Conservation (phyloP, 2,329 filamentous ascomycete genomes). For the Penicillium sclerotigenum region DNA sequence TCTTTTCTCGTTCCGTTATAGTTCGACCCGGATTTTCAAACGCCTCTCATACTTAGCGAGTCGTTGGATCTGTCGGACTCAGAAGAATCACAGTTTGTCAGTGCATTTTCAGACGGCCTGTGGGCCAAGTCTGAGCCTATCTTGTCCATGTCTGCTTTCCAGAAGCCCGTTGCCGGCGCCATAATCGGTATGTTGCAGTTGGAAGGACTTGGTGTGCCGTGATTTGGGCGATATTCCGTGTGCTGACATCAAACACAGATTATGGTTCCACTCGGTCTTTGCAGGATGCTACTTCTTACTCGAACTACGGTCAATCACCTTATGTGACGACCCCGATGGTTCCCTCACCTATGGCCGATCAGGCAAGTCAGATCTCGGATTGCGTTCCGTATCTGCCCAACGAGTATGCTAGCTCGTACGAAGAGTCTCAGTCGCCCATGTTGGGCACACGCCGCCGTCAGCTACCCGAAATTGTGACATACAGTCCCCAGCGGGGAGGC, state of each 20-base stretch:
- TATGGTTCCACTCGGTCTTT: slow-evolving; percentile 39
- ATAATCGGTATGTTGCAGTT: slow-evolving; percentile 69
- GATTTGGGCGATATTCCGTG: slow-evolving; percentile 8
- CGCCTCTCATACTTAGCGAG: slow-evolving; percentile 48
- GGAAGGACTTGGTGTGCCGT: not conserved
- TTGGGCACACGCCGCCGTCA: slow-evolving; percentile 60
- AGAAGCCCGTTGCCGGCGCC: slow-evolving; percentile 70
- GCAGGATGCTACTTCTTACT: slow-evolving; percentile 43
- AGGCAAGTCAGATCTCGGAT: slow-evolving; percentile 41
- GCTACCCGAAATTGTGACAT: slow-evolving; percentile 64
- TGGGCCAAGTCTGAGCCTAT: slow-evolving; percentile 59
- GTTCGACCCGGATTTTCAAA: slow-evolving; percentile 46
- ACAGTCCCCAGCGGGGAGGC: slow-evolving; percentile 64
- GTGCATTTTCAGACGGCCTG: slow-evolving; percentile 50
- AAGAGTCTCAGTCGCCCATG: slow-evolving; percentile 65
- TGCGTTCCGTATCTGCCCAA: slow-evolving; percentile 41
- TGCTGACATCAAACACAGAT: slow-evolving; percentile 27
- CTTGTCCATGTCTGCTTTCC: slow-evolving; percentile 78
- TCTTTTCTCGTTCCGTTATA: slow-evolving; percentile 16
- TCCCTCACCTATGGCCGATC: slow-evolving; percentile 41
- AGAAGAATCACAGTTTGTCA: slow-evolving; percentile 45
- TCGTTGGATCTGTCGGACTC: slow-evolving; percentile 46
- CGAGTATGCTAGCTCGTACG: slow-evolving; percentile 50
- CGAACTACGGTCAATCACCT: slow-evolving; percentile 37
- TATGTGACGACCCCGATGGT: slow-evolving; percentile 41